Conservation (phyloP, 2,329 filamentous ascomycete genomes). For the Xylaria sp. region DNA sequence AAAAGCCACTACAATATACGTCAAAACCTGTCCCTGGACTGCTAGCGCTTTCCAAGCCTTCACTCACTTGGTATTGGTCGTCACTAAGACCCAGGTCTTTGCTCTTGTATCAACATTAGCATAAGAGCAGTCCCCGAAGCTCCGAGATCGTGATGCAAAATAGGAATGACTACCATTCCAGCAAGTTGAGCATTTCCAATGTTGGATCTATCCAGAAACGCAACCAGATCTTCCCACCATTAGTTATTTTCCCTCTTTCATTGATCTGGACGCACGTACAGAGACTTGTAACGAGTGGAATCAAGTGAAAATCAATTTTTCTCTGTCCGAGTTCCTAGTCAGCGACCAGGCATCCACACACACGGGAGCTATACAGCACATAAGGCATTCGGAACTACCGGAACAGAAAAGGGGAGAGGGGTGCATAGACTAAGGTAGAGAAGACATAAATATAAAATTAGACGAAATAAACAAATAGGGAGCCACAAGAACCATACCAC, state of each 20-base stretch:
- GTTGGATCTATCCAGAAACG: constrained; percentile 55
- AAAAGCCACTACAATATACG: constrained; percentile 52
- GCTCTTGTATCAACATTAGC: constrained; percentile 31
- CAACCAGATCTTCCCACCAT: constrained; percentile 47
- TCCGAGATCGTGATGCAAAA: neutral
- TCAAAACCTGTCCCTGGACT: constrained; percentile 18
- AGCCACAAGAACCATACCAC: constrained; percentile 24
- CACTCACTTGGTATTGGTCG: constrained; percentile 52
- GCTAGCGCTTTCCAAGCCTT: neutral
- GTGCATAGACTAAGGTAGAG: neutral
- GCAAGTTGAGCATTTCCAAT: constrained; percentile 55
- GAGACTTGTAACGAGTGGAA: constrained; percentile 34
- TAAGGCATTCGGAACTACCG: neutral
- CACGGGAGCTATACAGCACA: neutral
- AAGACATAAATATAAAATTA: neutral
- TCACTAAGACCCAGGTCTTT: constrained; percentile 53
- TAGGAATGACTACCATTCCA: constrained; percentile 48
- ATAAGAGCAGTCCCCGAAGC: constrained; percentile 3
- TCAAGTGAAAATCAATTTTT: constrained; percentile 35
- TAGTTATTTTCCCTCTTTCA: neutral
- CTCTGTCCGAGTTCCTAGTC: constrained; percentile 14
- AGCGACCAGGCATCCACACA: neutral
- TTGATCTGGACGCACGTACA: constrained; percentile 23
- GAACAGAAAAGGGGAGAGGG: neutral
- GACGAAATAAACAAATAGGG: no score